Evolutionary conservation across 2,329 filamentous ascomycete genomes (phyloP).

Genomic region (Microcyclosporella mali): DNA sequence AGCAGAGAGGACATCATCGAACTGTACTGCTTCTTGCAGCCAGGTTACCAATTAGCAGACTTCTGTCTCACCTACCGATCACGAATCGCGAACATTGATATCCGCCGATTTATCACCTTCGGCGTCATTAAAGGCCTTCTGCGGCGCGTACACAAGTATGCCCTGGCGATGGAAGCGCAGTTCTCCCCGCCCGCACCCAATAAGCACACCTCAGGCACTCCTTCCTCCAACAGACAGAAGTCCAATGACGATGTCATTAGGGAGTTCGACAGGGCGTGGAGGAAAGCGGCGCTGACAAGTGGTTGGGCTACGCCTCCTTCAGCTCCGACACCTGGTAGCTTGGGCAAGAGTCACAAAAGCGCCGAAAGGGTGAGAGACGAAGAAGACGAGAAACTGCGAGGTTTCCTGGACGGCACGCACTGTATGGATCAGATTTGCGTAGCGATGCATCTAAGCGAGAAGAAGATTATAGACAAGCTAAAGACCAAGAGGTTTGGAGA

Average conservation of each 20-base stretch:
- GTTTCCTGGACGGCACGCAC: slow-evolving; percentile 68
- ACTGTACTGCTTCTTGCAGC: slow-evolving; percentile 78
- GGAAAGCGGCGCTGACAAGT: slow-evolving; percentile 28
- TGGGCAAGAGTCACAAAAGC: slow-evolving; percentile 27
- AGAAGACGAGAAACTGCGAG: slow-evolving; percentile 48
- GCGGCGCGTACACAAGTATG: slow-evolving; percentile 85
- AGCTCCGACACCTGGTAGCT: slow-evolving; percentile 25
- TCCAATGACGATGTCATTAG: slow-evolving; percentile 15
- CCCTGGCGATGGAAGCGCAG: slow-evolving; percentile 47
- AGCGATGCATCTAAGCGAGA: slow-evolving; percentile 64
- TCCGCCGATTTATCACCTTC: slow-evolving; percentile 88
- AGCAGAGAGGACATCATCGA: slow-evolving; percentile 54
- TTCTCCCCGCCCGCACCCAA: slow-evolving; percentile 6
- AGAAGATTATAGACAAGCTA: slow-evolving; percentile 63
- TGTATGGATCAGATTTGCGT: slow-evolving; percentile 78
- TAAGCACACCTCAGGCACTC: slow-evolving; percentile 11
- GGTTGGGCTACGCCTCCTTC: slow-evolving; percentile 28
- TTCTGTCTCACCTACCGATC: slow-evolving; percentile 75
- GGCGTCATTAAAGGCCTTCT: slow-evolving; percentile 92
- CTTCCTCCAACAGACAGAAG: slow-evolving; percentile 9
- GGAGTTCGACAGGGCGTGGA: slow-evolving; percentile 30
- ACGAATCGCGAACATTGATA: slow-evolving; percentile 70
- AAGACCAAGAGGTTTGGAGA: slow-evolving; percentile 43
- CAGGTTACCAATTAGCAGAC: slow-evolving; percentile 76
- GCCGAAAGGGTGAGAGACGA: slow-evolving; percentile 20